These are phyloP conservation scores for Boehmeria nivea DNA, from an alignment of 306 rosid species.

Conservation along the genomic window DNA sequence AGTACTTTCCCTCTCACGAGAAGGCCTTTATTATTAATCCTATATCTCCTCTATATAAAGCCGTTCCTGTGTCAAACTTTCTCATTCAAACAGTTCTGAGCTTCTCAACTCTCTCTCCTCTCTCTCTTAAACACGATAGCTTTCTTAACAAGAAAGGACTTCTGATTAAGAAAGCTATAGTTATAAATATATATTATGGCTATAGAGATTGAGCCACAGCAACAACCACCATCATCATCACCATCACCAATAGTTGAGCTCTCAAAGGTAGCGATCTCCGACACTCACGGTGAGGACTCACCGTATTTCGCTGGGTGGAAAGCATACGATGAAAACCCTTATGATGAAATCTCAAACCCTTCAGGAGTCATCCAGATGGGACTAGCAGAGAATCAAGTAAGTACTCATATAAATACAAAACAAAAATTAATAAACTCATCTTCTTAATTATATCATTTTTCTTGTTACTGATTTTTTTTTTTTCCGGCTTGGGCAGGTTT, in stretches of 20 bases:
- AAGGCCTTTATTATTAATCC: constrained; percentile 9
- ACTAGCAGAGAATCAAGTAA: constrained; percentile 89
- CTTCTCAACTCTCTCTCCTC: constrained; percentile 17
- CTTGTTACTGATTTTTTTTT: not conserved
- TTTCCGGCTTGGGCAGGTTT: constrained; percentile 48
- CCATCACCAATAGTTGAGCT: constrained; percentile 45
- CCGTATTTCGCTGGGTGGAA: constrained; percentile 98
- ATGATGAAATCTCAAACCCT: constrained; percentile 54
- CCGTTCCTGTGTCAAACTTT: constrained; percentile 14
- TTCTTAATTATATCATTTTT: no score
- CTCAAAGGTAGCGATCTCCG: constrained; percentile 64
- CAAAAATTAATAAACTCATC: no score
- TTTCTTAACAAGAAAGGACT: not conserved
- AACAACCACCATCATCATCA: not conserved
- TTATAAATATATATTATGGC: constrained; percentile 38
- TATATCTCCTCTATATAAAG: constrained; percentile 37
- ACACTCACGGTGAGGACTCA: constrained; percentile 89
- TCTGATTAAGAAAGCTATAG: constrained; percentile 3
- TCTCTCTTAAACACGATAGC: not conserved
- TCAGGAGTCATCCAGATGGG: constrained; percentile 92
- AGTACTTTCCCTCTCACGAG: not conserved
- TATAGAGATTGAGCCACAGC: constrained; percentile 38
- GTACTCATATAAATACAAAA: not conserved
- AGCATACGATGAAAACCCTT: constrained; percentile 84
- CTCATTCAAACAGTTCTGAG: constrained; percentile 38